Evolutionary conservation across 225 moss, liverwort and hornwort genomes (phyloP).

Genomic region (Marchantia polymorpha): DNA sequence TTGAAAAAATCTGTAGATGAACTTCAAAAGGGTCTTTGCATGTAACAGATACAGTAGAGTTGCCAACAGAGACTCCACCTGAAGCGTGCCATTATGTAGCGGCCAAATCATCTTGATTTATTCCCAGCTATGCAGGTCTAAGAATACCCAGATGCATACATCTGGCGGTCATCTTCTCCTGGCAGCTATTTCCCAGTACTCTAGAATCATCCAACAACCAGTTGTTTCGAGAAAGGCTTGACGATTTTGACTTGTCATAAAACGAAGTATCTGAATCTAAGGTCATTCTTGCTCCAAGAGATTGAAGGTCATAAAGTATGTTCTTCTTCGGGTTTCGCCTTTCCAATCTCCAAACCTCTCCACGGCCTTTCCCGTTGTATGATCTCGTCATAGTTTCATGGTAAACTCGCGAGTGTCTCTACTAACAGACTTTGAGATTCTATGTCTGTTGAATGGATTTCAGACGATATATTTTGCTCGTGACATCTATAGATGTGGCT

Average conservation of each 20-base stretch:
- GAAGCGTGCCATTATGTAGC: neutral
- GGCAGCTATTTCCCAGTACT: slow-evolving; percentile 25
- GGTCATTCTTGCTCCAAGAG: neutral
- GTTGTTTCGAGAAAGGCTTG: slow-evolving; percentile 12
- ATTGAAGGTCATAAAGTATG: slow-evolving; percentile 23
- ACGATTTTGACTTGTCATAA: slow-evolving; percentile 18
- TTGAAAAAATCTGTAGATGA: too few relatives aligned
- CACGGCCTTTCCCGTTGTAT: too few relatives aligned
- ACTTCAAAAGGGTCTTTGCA: neutral
- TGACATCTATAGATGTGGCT: too few relatives aligned
- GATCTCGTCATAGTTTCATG: too few relatives aligned
- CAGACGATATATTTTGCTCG: too few relatives aligned
- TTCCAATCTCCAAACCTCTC: slow-evolving; percentile 7
- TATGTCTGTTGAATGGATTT: too few relatives aligned
- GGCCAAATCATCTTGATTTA: slow-evolving; percentile 23
- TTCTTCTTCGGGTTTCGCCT: slow-evolving; percentile 28
- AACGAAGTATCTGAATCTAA: neutral
- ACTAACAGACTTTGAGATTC: too few relatives aligned
- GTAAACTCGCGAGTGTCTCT: too few relatives aligned
- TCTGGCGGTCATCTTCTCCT: slow-evolving; percentile 31
- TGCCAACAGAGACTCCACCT: neutral
- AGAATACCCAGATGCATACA: slow-evolving; percentile 29
- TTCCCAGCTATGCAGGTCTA: slow-evolving; percentile 28
- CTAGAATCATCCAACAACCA: slow-evolving; percentile 25
- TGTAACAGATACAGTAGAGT: neutral